Evolutionary conservation across 2,329 filamentous ascomycete genomes (phyloP).

Genomic region (Pseudocercospora fijiensis): DNA sequence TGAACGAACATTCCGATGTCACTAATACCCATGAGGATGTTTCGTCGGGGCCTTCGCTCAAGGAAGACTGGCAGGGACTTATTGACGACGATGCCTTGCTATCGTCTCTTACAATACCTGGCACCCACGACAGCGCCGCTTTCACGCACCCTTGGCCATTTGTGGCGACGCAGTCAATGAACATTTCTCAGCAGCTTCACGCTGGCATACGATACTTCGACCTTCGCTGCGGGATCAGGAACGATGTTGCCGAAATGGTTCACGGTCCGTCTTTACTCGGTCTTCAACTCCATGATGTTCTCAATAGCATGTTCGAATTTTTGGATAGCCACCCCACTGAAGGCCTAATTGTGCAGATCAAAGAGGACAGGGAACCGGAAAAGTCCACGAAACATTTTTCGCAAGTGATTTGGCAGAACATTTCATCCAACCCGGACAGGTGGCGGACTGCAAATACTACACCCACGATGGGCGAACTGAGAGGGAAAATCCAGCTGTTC

Average conservation of each 20-base stretch:
- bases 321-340: conserved; percentile 34
- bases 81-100: conserved; percentile 30
- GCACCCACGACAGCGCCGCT: conserved; percentile 41
- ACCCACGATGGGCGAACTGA: conserved; percentile 35
- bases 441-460: conserved; percentile 40
- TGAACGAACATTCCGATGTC: background rate
- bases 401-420: conserved; percentile 37
- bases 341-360: conserved; percentile 39
- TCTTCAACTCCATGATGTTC: conserved; percentile 32
- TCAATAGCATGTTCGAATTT: conserved; percentile 35
- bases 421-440: conserved; percentile 29
- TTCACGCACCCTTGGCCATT: conserved; percentile 39
- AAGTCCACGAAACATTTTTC: conserved; percentile 41
- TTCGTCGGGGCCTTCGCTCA: background rate
- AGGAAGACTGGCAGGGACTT: conserved; percentile 21
- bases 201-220: conserved; percentile 41
- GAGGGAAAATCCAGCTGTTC: conserved; percentile 40
- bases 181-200: conserved; percentile 34
- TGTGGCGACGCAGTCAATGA: conserved; percentile 37
- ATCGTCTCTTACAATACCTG: conserved; percentile 38
- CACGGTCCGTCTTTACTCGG: conserved; percentile 37
- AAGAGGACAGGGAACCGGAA: conserved; percentile 38
- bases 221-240: conserved; percentile 37
- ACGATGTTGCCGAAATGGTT: conserved; percentile 39
- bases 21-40: background rate